phyloP scores from a whole-genome alignment of 805 yeast genomes.

The Wickerhamiella bombiphila region DNA sequence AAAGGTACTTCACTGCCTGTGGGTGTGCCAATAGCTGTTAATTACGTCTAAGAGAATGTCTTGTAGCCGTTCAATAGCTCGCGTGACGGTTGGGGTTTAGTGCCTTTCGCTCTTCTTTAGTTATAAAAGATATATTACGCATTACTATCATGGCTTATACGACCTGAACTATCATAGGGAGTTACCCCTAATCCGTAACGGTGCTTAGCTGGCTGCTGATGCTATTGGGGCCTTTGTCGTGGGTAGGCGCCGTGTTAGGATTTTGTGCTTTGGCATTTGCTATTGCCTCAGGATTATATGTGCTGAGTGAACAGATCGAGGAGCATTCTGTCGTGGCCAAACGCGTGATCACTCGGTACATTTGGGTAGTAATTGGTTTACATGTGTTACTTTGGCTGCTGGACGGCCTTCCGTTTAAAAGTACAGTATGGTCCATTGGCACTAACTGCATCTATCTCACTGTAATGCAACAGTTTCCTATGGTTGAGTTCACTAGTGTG shows the following conservation, averaged over 20 bases:
- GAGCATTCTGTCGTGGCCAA: constrained; percentile 82
- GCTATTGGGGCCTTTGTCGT: constrained; percentile 46
- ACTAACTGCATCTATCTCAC: constrained; percentile 63
- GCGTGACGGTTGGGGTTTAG: no score
- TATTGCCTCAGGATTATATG: constrained; percentile 83
- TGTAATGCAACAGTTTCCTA: constrained; percentile 71
- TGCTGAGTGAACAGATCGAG: constrained; percentile 81
- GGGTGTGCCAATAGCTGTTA: no score
- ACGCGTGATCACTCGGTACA: constrained; percentile 46
- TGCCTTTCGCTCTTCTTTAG: no score
- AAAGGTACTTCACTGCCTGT: no score
- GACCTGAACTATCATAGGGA: no score
- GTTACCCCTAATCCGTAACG: no score
- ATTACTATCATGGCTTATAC: no score
- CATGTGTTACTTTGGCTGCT: constrained; percentile 46
- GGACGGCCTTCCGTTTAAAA: constrained; percentile 66
- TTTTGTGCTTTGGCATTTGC: constrained; percentile 43
- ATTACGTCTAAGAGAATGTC: no score
- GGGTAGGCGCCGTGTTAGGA: constrained; percentile 46
- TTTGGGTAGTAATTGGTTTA: constrained; percentile 42
- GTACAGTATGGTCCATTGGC: constrained; percentile 50
- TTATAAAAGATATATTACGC: no score
- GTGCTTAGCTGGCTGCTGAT: constrained; percentile 21
- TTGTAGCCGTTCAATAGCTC: no score
- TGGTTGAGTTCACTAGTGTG: constrained; percentile 58